Evolutionary conservation across 805 yeast species (phyloP), one percentile per base, ranked within the genome.

Genomic region (Metschnikowia proteae): DNA sequence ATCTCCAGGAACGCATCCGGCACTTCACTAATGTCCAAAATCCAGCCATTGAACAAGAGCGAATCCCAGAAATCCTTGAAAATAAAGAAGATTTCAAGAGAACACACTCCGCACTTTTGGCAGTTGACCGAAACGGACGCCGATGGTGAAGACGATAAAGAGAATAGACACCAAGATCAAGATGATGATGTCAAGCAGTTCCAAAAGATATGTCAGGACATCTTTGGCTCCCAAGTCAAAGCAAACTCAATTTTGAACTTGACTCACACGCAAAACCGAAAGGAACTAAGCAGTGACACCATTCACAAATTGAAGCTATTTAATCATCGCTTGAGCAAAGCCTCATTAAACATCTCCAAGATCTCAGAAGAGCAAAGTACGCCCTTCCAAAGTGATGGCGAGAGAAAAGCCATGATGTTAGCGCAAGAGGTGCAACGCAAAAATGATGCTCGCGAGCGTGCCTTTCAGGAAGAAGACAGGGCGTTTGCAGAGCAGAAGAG

Each of bases 131-230:
- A 47, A 9, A n/a, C 45, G 2, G 43, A 22, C 6, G 51, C 45
- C n/a, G 57, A 52, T 25, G 49, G 50, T 35, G 55, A 55, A 17
- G 41, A 40, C 22, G 55, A 57, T 25, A 54, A 58, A 43, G 62
- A 56, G 34, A 55, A 53, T 26, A 29, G 43, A 3, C 46, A 38
- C 6, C 53, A 47, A 25, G 52, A 61, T 8, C 53, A 47, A 25
- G 52, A 61, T 32, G 62, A 55, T 37, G 62, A 71, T 2, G 59
- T 67, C 23, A 47, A 59, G 38, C 65, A 66, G 47, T 70, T 70
- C 52, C 64, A 62, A 45, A 42, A 52, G 43, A 62, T 68, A 31
- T 65, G 70, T 48, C 71, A 63, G 43, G 68, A 67, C 46, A 57
- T 62, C 40, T 67, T 69, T 49, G 61, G 59, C 22, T 63, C 63